phyloP scores from a whole-genome alignment of 306 rosid genomes.

The Rosa lucieae region DNA sequence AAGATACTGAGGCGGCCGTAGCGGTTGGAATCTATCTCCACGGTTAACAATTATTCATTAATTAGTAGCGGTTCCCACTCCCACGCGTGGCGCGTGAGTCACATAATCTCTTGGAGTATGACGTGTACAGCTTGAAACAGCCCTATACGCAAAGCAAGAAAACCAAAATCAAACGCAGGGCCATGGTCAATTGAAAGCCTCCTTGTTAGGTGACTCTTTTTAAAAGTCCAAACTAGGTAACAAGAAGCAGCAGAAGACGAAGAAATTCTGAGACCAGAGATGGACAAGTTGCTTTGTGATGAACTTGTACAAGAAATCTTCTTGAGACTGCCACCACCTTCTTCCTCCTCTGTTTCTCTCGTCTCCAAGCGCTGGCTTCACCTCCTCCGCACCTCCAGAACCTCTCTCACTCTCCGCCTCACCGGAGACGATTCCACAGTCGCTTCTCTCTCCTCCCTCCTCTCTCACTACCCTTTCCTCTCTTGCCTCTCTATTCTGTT shows the following conservation, averaged over 20 bases:
- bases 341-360: slow-evolving; percentile 53
- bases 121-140: slow-evolving; percentile 24
- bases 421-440: slow-evolving; percentile 27
- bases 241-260: background rate
- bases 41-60: background rate
- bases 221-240: background rate
- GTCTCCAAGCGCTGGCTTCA: slow-evolving; percentile 89
- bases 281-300: slow-evolving; percentile 67
- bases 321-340: slow-evolving; percentile 55
- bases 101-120: background rate
- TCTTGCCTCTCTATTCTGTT: slow-evolving; percentile 52
- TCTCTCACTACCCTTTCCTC: slow-evolving; percentile 61
- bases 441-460: slow-evolving; percentile 49
- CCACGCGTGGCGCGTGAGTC: background rate
- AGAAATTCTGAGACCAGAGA: slow-evolving; percentile 6
- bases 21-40: background rate
- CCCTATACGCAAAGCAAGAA: slow-evolving; percentile 34
- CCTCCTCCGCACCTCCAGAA: slow-evolving; percentile 64
- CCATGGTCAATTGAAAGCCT: background rate
- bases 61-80: background rate
- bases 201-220: background rate
- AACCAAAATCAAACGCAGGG: background rate
- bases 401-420: slow-evolving; percentile 64
- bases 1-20: background rate
- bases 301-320: slow-evolving; percentile 79